Evolutionary conservation across 768 basidiomycete genomes (phyloP).

Genomic region (Hygrocybe coccinea): DNA sequence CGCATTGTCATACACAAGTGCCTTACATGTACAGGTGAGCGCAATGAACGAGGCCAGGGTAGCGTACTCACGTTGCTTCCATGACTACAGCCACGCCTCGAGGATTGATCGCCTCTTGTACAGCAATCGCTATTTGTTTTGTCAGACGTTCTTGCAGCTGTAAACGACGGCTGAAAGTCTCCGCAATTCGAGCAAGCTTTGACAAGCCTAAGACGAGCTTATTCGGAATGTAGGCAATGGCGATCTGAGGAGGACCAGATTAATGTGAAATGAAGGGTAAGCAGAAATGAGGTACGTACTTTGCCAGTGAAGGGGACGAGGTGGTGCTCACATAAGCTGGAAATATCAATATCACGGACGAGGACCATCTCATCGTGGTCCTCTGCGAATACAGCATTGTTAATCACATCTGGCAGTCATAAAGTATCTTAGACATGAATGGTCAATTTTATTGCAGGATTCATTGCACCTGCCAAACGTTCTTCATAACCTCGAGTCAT

Average conservation of each 20-base stretch:
- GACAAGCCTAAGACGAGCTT: slow-evolving; percentile 90
- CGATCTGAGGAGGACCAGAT: slow-evolving; percentile 52
- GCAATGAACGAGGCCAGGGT: slow-evolving; percentile 9
- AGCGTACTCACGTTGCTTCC: slow-evolving; percentile 84
- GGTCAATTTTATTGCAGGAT: slow-evolving; percentile 16
- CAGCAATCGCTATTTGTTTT: slow-evolving; percentile 95
- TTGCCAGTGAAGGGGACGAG: slow-evolving; percentile 97
- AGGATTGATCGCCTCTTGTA: slow-evolving; percentile 96
- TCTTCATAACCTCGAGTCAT: slow-evolving; percentile 99
- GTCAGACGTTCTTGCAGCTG: slow-evolving; percentile 98
- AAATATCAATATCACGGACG: slow-evolving; percentile 95
- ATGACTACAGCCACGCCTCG: slow-evolving; percentile 98
- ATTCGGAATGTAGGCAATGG: slow-evolving; percentile 97
- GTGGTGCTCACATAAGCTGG: slow-evolving; percentile 97
- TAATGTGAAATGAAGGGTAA: slow-evolving; percentile 20
- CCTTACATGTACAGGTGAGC: slow-evolving; percentile 4
- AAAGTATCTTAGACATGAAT: slow-evolving; percentile 8
- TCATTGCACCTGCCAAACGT: slow-evolving; percentile 66
- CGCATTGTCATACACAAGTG: slow-evolving; percentile 85
- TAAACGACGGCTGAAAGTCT: slow-evolving; percentile 91
- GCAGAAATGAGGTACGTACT: slow-evolving; percentile 42
- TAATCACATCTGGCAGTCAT: slow-evolving; percentile 76
- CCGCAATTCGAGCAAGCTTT: slow-evolving; percentile 94
- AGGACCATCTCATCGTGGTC: slow-evolving; percentile 99
- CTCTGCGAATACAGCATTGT: slow-evolving; percentile 96